phyloP scores from a whole-genome alignment of 192 early-diverging fungal genomes.

The Coemansia nantahalensis region DNA sequence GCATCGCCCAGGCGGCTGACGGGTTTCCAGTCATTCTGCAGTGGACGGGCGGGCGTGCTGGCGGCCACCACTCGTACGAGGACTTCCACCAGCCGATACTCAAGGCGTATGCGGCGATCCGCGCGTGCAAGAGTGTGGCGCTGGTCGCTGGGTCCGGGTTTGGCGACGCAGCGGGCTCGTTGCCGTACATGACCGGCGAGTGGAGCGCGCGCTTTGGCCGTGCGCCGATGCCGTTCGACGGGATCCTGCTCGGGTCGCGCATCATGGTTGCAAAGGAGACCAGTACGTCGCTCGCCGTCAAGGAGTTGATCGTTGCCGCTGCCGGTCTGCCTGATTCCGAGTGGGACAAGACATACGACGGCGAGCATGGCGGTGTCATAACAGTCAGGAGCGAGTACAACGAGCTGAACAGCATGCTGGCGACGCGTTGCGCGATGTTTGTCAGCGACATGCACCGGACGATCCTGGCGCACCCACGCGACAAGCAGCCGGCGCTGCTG shows the following conservation, averaged over 20 bases:
- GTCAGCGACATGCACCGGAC: too few relatives aligned
- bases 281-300: too few relatives aligned
- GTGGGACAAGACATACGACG: too few relatives aligned
- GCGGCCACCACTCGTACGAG: constrained; percentile 96
- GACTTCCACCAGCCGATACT: constrained; percentile 92
- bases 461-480: too few relatives aligned
- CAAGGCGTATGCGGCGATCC: constrained; percentile 61
- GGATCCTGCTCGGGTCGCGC: constrained; percentile 90
- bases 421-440: too few relatives aligned
- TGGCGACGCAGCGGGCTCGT: constrained; percentile 78
- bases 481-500: too few relatives aligned
- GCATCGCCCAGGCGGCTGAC: constrained; percentile 78
- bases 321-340: too few relatives aligned
- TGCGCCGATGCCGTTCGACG: constrained; percentile 95
- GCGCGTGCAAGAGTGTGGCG: constrained; percentile 73
- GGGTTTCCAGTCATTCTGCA: constrained; percentile 87
- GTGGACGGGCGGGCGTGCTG: constrained; percentile 96
- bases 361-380: too few relatives aligned
- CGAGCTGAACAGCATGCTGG: too few relatives aligned
- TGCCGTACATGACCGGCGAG: constrained; percentile 92
- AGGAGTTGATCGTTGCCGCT: too few relatives aligned
- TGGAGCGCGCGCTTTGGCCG: constrained; percentile 78
- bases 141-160: constrained; percentile 92
- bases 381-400: too few relatives aligned
- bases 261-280: constrained; percentile 93